Evolutionary conservation across 192 early-diverging fungal genomes (phyloP), one percentile per base, ranked within the genome.

Genomic region (Lobulomyces angularis): DNA sequence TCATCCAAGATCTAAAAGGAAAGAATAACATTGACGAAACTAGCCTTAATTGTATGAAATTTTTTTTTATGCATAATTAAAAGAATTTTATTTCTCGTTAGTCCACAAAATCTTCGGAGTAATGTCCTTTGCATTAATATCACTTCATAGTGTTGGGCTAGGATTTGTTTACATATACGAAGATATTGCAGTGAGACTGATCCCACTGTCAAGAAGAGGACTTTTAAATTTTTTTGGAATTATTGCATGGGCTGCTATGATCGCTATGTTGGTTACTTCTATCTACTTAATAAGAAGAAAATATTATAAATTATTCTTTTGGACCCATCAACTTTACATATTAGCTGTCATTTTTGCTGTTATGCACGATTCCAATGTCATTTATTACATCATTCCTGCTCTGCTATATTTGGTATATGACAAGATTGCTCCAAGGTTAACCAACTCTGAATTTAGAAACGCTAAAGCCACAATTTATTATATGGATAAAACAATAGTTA

Each of bases 321-420:
- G 39, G 39, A 31, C 29, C 3, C 48, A 50, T 27, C 48, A 50
- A 45, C 45, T 50, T 5, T 50, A 50, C 27, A 7, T 48, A 21
- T 27, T 50, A 5, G 43, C 38, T 31, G 5, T 50, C 2, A 8
- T 34, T 3, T 37, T 22, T 27, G 40, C 41, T 3, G 37, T 48
- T 8, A 17, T 46, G 2, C 46, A 48, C 26, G 20, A 47, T 5
- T 44, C 3, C 27, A n/a, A 11, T 34, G 38, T 17, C 20, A 12
- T 12, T 23, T 50, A 48, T 8, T 27, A 26, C 24, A 5, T 50
- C 42, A 18, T 48, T 18, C 42, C 42, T 3, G 42, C 48, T 3
- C 4, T 52, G 14, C 3, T 50, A 8, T 50, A 50, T 45, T 50
- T 50, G 5, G 22, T 50, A 23, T 30, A 27, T 27, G 48, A 50